These are phyloP conservation scores for Amoebophrya sp. DNA, from an alignment of 169 alveolate species.

Conservation along the genomic window DNA sequence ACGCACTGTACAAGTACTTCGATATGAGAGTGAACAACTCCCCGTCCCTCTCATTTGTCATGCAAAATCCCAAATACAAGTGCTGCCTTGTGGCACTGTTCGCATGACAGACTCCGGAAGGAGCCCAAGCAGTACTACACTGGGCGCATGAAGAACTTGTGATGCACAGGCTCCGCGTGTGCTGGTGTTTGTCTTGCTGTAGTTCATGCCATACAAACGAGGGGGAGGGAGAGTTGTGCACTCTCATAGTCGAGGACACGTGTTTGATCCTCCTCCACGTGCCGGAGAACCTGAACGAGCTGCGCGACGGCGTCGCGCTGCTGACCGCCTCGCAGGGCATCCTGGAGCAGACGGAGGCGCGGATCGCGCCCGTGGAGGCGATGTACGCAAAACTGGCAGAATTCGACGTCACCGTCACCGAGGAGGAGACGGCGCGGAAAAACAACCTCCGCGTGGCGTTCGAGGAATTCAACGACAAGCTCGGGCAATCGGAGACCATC, in stretches of 20 bases:
- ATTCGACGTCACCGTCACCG: slow-evolving; percentile 41
- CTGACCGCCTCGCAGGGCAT: background rate
- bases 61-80: no score
- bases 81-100: no score
- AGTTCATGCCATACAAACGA: no score
- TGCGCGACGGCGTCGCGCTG: background rate
- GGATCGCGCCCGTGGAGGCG: slow-evolving; percentile 42
- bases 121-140: no score
- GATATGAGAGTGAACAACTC: no score
- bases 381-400: slow-evolving; percentile 44
- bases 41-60: no score
- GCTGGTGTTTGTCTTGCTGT: no score
- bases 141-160: no score
- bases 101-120: no score
- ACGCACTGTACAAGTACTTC: slow-evolving; percentile 36
- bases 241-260: no score
- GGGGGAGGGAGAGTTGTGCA: no score
- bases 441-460: slow-evolving; percentile 40
- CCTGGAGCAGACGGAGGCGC: slow-evolving; percentile 44
- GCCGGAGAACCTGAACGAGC: slow-evolving; percentile 12
- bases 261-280: background rate
- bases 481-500: slow-evolving; percentile 48
- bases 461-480: slow-evolving; percentile 40
- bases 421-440: slow-evolving; percentile 43
- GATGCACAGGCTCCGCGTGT: no score